phyloP scores from a whole-genome alignment of 352 stramenopile genomes.

The Phytophthora kernoviae region DNA sequence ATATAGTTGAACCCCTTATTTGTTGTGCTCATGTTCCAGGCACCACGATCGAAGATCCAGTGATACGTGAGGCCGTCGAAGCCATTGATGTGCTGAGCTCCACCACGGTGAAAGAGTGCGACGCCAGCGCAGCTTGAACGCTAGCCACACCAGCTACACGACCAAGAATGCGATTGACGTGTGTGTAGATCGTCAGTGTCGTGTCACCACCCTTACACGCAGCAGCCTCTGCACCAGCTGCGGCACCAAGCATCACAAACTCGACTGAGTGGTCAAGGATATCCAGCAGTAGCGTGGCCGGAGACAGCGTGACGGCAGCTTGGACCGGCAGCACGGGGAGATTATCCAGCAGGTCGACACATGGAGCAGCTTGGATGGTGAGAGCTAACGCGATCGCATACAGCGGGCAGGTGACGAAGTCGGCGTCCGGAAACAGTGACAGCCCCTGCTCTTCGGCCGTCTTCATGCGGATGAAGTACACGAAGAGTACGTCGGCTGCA shows the following conservation, averaged over 20 bases:
- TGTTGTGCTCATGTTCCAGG: conserved; percentile 8
- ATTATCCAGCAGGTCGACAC: neutral
- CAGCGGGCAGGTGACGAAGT: conserved; percentile 24
- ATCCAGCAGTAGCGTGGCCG: no score
- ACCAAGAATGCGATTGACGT: neutral
- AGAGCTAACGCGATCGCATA: conserved; percentile 12
- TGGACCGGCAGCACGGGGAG: neutral
- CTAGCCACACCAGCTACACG: neutral
- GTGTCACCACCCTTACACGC: neutral
- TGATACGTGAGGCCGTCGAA: neutral
- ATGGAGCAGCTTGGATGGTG: conserved; percentile 10
- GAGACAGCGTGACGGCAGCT: no score
- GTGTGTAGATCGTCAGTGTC: neutral
- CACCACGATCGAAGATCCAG: conserved; percentile 8
- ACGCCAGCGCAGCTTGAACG: neutral
- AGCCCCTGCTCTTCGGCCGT: conserved; percentile 30
- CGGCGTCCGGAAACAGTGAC: conserved; percentile 24
- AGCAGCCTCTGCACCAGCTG: no score
- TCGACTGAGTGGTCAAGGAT: no score
- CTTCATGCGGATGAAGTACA: conserved; percentile 33
- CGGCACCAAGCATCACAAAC: no score
- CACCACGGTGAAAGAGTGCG: conserved; percentile 24
- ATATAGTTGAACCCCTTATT: conserved; percentile 11
- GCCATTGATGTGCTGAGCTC: conserved; percentile 10
- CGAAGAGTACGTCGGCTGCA: conserved; percentile 20